Conservation (phyloP, 441 rosid species). For the Adansonia madagascariensis region DNA sequence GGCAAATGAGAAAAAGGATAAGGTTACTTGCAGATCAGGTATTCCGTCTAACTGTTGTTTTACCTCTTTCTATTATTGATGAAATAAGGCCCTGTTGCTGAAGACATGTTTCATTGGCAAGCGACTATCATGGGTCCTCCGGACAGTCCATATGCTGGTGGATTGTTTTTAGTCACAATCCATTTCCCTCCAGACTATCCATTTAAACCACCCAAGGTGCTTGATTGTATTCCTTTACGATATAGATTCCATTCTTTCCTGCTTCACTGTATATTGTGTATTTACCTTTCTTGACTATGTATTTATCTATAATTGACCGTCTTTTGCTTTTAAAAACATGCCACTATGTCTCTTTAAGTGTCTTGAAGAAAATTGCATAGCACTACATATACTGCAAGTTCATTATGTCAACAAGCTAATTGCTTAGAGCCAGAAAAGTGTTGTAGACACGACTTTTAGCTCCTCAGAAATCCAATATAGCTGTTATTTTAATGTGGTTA, state of each 20-base stretch:
- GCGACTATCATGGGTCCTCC: constrained; percentile 92
- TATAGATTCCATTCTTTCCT: not conserved
- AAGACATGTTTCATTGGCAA: constrained; percentile 93
- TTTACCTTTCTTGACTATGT: not conserved
- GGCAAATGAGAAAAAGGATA: not conserved
- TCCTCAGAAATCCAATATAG: constrained; percentile 5
- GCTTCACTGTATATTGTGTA: constrained; percentile 11
- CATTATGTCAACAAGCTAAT: not conserved
- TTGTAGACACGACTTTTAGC: constrained; percentile 3
- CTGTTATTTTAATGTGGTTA: not conserved
- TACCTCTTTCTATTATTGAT: not conserved
- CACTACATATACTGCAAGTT: not conserved
- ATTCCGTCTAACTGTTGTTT: constrained; percentile 11
- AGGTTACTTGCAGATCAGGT: not conserved
- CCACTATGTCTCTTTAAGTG: not conserved
- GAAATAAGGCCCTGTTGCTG: constrained; percentile 71
- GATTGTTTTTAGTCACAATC: constrained; percentile 75
- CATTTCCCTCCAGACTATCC: constrained; percentile 90
- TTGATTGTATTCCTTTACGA: not conserved
- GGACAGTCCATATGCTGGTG: constrained; percentile 80
- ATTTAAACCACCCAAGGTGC: constrained; percentile 83
- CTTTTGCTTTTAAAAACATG: not conserved
- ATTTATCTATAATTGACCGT: not conserved
- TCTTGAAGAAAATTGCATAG: not conserved
- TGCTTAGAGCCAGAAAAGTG: not conserved